Conservation (phyloP, 805 yeast genomes). For the Candida chauliodis region DNA sequence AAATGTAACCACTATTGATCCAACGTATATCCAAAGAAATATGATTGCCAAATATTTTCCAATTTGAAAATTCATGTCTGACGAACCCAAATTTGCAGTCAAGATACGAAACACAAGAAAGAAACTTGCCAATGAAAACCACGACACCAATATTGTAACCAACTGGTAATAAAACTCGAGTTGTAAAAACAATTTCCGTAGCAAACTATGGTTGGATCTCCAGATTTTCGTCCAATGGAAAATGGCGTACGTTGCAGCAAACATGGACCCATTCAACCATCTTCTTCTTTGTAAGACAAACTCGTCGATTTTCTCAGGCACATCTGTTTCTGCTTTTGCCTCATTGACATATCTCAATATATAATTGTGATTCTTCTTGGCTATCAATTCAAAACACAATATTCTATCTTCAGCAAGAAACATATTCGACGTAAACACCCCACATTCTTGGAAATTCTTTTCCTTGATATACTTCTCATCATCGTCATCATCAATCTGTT, state of each 20-base stretch:
- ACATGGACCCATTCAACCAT: slow-evolving; percentile 97
- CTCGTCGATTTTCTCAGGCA: slow-evolving; percentile 92
- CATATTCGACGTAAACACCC: slow-evolving; percentile 93
- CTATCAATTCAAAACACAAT: slow-evolving; percentile 91
- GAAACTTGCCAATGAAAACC: slow-evolving; percentile 91
- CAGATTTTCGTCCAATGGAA: slow-evolving; percentile 84
- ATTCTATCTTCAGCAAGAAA: slow-evolving; percentile 96
- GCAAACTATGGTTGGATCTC: slow-evolving; percentile 77
- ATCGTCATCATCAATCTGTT: slow-evolving; percentile 37
- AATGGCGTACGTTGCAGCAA: slow-evolving; percentile 90
- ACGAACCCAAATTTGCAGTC: slow-evolving; percentile 69
- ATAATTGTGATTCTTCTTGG: slow-evolving; percentile 73
- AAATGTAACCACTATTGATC: slow-evolving; percentile 78
- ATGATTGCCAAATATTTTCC: slow-evolving; percentile 77
- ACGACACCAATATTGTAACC: slow-evolving; percentile 71
- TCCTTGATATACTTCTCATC: slow-evolving; percentile 41
- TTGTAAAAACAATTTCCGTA: slow-evolving; percentile 79
- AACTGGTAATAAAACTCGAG: slow-evolving; percentile 84
- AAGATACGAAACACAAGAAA: slow-evolving; percentile 86
- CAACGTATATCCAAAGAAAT: slow-evolving; percentile 80
- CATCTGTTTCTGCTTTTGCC: slow-evolving; percentile 93
- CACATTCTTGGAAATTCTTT: slow-evolving; percentile 41
- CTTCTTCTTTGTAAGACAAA: slow-evolving; percentile 94
- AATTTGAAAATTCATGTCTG: slow-evolving; percentile 58
- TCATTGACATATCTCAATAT: slow-evolving; percentile 78